These are phyloP conservation scores for Amanita rubescens DNA, from an alignment of 768 basidiomycete species.

Conservation along the genomic window DNA sequence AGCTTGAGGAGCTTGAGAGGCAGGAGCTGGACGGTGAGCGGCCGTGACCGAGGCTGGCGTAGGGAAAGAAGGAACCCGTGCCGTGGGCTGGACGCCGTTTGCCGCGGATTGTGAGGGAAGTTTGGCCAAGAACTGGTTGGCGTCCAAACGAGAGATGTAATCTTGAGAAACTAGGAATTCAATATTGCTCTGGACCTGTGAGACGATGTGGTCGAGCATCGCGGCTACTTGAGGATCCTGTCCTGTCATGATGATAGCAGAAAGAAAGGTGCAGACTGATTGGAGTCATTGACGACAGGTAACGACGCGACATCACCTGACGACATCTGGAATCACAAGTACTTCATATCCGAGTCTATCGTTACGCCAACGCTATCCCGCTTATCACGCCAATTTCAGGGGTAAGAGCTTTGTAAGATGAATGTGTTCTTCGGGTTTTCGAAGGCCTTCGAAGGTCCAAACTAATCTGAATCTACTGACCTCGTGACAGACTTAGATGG, in stretches of 20 bases:
- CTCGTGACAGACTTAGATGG: neutral
- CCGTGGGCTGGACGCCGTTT: slow-evolving; percentile 1
- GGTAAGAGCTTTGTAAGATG: neutral
- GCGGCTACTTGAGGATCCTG: slow-evolving; percentile 32
- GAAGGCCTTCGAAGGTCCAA: no score
- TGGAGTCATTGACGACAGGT: neutral
- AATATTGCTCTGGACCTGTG: slow-evolving; percentile 49
- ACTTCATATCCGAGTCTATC: no score
- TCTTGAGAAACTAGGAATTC: slow-evolving; percentile 50
- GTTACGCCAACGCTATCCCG: neutral
- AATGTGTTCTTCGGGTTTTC: neutral
- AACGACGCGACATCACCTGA: neutral
- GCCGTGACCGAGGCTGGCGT: slow-evolving; percentile 10
- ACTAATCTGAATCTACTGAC: neutral
- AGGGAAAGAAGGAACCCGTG: slow-evolving; percentile 10
- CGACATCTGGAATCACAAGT: neutral
- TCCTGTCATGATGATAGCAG: slow-evolving; percentile 19
- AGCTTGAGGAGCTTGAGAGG: slow-evolving; percentile 14
- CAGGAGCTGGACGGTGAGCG: slow-evolving; percentile 10
- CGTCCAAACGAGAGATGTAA: slow-evolving; percentile 44
- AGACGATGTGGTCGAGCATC: slow-evolving; percentile 51
- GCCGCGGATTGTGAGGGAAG: slow-evolving; percentile 26
- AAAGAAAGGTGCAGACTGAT: neutral
- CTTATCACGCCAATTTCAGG: neutral
- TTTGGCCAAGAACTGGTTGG: slow-evolving; percentile 39